Conservation (phyloP, 2,329 filamentous ascomycete species). For the Gyromitra esculenta region DNA sequence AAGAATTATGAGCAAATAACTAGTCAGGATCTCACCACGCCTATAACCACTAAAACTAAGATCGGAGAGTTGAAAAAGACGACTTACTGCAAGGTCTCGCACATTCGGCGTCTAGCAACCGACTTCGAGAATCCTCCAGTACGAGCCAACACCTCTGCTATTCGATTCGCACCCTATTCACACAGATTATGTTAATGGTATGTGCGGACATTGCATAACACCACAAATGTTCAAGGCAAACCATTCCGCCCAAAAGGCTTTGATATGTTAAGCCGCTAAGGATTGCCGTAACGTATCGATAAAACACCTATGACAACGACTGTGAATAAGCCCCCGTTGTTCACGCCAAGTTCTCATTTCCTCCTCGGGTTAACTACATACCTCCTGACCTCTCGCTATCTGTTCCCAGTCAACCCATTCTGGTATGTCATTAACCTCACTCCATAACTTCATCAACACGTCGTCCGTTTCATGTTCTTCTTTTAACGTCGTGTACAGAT, state of each 20-base stretch:
- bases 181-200: constrained; percentile 59
- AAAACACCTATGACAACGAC: constrained; percentile 65
- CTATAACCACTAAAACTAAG: not conserved
- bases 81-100: constrained; percentile 62
- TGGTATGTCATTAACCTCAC: constrained; percentile 72
- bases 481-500: constrained; percentile 72
- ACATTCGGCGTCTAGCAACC: constrained; percentile 72
- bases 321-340: constrained; percentile 18
- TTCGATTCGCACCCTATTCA: constrained; percentile 68
- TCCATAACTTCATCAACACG: constrained; percentile 70
- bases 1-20: constrained; percentile 23
- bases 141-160: constrained; percentile 77
- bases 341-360: not conserved
- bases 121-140: constrained; percentile 78
- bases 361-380: constrained; percentile 59
- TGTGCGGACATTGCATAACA: constrained; percentile 12
- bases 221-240: constrained; percentile 21
- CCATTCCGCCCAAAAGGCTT: constrained; percentile 60
- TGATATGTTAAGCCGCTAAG: constrained; percentile 66
- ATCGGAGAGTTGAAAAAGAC: not conserved
- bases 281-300: constrained; percentile 75
- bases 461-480: constrained; percentile 69
- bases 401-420: constrained; percentile 82
- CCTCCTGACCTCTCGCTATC: constrained; percentile 76
- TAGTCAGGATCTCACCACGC: constrained; percentile 7